These are phyloP conservation scores for Tuber magnatum DNA, from an alignment of 495 filamentous ascomycete genomes.

Conservation along the genomic window DNA sequence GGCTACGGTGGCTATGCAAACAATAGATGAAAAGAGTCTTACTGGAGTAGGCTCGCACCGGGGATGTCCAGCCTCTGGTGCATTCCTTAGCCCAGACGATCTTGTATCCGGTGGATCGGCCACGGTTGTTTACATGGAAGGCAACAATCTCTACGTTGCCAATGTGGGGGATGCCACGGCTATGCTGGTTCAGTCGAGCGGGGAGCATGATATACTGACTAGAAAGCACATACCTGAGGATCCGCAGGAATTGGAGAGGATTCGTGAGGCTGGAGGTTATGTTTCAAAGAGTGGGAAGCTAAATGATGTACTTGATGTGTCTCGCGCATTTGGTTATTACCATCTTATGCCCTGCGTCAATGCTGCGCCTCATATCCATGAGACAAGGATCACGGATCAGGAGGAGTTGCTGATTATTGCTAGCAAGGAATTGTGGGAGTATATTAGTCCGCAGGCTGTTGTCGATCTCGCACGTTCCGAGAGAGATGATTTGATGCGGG, in stretches of 20 bases:
- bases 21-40: slow-evolving; percentile 62
- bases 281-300: slow-evolving; percentile 90
- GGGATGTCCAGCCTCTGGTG: slow-evolving; percentile 55
- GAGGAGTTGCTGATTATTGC: slow-evolving; percentile 92
- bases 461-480: slow-evolving; percentile 86
- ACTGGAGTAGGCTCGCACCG: slow-evolving; percentile 44
- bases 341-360: slow-evolving; percentile 88
- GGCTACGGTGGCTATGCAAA: slow-evolving; percentile 74
- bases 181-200: slow-evolving; percentile 83
- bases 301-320: slow-evolving; percentile 84
- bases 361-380: slow-evolving; percentile 76
- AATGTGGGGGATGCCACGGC: slow-evolving; percentile 95
- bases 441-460: slow-evolving; percentile 73
- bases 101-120: slow-evolving; percentile 83
- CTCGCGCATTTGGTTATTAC: slow-evolving; percentile 88
- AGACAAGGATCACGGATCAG: slow-evolving; percentile 71
- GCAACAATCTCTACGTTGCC: slow-evolving; percentile 84
- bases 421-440: slow-evolving; percentile 90
- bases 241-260: slow-evolving; percentile 70
- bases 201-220: slow-evolving; percentile 69
- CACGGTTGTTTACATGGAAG: slow-evolving; percentile 80
- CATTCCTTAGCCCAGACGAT: slow-evolving; percentile 75
- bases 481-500: slow-evolving; percentile 82
- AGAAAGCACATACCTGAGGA: slow-evolving; percentile 89
- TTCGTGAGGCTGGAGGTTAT: slow-evolving; percentile 89